Conservation (phyloP, 176 grass and related monocot species). For the Zizania latifolia region DNA sequence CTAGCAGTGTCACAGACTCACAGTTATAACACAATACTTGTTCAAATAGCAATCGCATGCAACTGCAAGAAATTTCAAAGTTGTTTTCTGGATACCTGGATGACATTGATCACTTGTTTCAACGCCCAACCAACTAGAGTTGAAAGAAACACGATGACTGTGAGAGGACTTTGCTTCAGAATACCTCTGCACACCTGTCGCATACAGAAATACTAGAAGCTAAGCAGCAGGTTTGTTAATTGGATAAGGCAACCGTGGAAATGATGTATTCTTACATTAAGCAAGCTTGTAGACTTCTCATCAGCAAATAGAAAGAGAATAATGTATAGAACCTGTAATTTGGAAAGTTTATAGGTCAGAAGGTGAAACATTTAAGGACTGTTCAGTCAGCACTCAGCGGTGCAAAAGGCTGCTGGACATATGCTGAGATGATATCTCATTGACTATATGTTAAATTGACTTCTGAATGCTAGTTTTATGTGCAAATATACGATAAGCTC, state of each 20-base stretch:
- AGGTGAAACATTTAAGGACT: background rate
- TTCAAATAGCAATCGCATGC: background rate
- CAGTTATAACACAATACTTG: background rate
- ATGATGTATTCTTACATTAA: conserved; percentile 50
- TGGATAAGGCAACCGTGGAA: background rate
- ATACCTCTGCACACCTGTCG: conserved; percentile 43
- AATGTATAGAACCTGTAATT: conserved; percentile 83
- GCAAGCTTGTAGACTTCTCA: conserved; percentile 50
- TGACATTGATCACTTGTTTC: conserved; percentile 82
- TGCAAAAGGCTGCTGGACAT: background rate
- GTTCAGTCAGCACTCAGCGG: background rate
- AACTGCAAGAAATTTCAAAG: background rate
- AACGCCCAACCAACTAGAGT: conserved; percentile 68
- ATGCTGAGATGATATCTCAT: background rate
- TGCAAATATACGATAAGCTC: background rate
- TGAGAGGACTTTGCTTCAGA: conserved; percentile 44
- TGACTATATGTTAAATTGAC: background rate
- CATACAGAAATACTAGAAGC: conserved; percentile 3
- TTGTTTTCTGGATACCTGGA: conserved; percentile 42
- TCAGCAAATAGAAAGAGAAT: conserved; percentile 72
- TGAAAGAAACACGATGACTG: conserved; percentile 48
- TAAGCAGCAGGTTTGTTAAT: background rate
- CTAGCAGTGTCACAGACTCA: background rate
- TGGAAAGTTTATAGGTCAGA: background rate
- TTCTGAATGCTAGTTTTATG: background rate